Percentiles rank a stretch among this genome's conserved stretches.
Conservation (phyloP, 73 alveolate species). For the Tetrahymena thermophila region DNA sequence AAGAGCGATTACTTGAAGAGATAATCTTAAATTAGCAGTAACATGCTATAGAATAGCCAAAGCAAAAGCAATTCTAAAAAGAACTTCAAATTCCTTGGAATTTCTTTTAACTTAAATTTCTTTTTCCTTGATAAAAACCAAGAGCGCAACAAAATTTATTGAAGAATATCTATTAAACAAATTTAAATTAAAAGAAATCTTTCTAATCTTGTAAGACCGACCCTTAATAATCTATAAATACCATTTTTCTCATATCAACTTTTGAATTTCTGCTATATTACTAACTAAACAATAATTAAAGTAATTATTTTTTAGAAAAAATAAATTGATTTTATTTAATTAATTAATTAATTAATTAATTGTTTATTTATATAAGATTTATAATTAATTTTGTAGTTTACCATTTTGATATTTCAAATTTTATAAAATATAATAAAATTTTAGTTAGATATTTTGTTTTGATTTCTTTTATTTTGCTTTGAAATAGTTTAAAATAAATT, state of each 20-base stretch:
- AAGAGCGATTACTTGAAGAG: neutral
- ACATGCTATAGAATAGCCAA: neutral
- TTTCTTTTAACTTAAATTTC: neutral
- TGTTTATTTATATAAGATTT: neutral
- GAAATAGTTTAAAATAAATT: too few relatives aligned
- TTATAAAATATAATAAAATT: too few relatives aligned
- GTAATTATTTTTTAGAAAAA: too few relatives aligned
- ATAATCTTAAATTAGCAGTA: neutral
- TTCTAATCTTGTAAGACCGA: neutral
- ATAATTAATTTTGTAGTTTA: neutral
- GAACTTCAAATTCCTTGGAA: neutral
- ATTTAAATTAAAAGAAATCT: neutral
- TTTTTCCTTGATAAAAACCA: neutral
- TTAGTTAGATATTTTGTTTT: too few relatives aligned
- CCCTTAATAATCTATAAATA: too few relatives aligned
- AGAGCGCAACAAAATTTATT: neutral
- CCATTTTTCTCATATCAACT: neutral
- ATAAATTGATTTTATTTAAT: too few relatives aligned
- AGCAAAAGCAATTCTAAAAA: neutral
- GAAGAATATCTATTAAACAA: neutral
- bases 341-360: too few relatives aligned
- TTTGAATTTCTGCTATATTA: neutral
- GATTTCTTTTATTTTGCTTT: too few relatives aligned
- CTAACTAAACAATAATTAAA: too few relatives aligned
- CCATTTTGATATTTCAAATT: too few relatives aligned